Base-by-base conservation (phyloP, 768 basidiomycete species). In the Kondoa subrosea region DNA sequence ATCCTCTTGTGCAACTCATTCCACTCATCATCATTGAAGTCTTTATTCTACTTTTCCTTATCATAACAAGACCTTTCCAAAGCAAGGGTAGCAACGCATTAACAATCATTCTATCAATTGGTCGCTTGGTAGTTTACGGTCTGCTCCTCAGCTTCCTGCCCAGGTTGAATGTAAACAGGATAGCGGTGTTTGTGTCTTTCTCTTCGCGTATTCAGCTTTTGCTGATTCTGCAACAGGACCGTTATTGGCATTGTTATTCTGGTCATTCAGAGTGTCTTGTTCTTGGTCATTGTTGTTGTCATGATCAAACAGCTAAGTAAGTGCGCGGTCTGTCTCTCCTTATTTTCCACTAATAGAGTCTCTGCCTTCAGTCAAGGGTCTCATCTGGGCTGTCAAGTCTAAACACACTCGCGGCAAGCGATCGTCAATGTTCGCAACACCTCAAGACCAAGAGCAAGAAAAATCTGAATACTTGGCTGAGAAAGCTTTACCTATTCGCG, bases 241-340 rank as follows among this genome's bases (percentile, higher is more conserved):
- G 69, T 67, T 3, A 65, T 69, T n/a, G 69, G 69, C 2, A 62
- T 69, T 57, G 69, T 69, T 25, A 33, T 59, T 27, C 56, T 66
- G 40, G 65, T 56, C 27, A 26, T 59, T 29, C 2, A 67, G 31
- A 40, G 58, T 27, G 31, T 57, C 57, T 17, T n/a, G 56, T 61
- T 56, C 59, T 30, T 67, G 31, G 57, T 40, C 33, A 56, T 67
- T 59, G 25, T 67, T 4, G 29, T 34, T 21, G 59, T 59, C 26
- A 31, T 63, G 29, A 27, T 63, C 16, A 32, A 31, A 12, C 61
- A 63, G 29, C 16, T 63, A 16, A 60, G 58, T 60, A 60, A 60
- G 58, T 60, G 12, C 21, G 40, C 30, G n/a, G n/a, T 27, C 30
- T 12, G n/a, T 60, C 8, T 14, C 4, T 12, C 14, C 29, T 25